phyloP scores from a whole-genome alignment of 306 rosid genomes.

The Inga laurina region DNA sequence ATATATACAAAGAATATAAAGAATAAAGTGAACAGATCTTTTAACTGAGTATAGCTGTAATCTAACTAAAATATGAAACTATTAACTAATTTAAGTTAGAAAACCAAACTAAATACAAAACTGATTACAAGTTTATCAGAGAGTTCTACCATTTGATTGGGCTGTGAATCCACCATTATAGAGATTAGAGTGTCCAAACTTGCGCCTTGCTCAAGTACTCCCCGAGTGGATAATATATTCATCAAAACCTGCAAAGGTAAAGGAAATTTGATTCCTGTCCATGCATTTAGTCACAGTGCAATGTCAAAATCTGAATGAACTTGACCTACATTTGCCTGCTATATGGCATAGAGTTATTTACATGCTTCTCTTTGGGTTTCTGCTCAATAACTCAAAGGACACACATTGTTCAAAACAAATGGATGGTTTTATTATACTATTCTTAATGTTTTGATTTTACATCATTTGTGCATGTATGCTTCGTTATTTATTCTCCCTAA shows the following conservation, averaged over 20 bases:
- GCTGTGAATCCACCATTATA: slow-evolving; percentile 85
- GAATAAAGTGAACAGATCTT: too few relatives aligned
- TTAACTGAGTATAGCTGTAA: too few relatives aligned
- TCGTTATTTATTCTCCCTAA: background rate
- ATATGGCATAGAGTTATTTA: slow-evolving; percentile 4
- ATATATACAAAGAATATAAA: too few relatives aligned
- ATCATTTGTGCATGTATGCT: background rate
- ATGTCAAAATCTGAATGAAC: background rate
- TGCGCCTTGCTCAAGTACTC: slow-evolving; percentile 83
- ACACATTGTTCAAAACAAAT: background rate
- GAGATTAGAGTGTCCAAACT: slow-evolving; percentile 88
- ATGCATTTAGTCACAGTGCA: slow-evolving; percentile 4
- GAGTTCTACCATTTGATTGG: slow-evolving; percentile 80
- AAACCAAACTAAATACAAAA: too few relatives aligned
- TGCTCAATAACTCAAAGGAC: background rate
- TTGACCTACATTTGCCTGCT: slow-evolving; percentile 7
- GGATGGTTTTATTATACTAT: background rate
- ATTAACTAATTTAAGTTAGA: too few relatives aligned
- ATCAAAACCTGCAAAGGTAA: slow-evolving; percentile 68
- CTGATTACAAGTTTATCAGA: too few relatives aligned
- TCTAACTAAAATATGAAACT: too few relatives aligned
- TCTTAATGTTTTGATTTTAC: background rate
- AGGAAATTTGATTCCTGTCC: slow-evolving; percentile 1
- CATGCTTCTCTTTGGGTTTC: slow-evolving; percentile 12
- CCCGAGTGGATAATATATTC: slow-evolving; percentile 76